These are phyloP conservation scores for Cyclotella cryptica DNA, from an alignment of 108 stramenopile genomes.

Conservation along the genomic window DNA sequence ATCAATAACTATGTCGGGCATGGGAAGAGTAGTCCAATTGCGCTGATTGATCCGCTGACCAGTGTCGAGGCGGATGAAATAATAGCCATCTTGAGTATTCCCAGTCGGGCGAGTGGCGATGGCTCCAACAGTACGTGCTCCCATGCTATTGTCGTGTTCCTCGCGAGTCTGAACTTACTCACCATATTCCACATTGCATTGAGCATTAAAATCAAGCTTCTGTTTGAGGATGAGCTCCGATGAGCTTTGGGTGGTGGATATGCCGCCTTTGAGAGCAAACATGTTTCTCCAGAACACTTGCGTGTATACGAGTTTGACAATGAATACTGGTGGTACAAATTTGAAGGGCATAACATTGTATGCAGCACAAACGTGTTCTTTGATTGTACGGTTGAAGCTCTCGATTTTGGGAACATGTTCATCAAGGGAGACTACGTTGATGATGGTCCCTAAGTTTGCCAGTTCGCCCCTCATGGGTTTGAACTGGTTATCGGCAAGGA, in stretches of 20 bases:
- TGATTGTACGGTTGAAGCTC: too few relatives aligned
- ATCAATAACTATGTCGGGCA: not conserved
- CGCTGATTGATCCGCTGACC: not conserved
- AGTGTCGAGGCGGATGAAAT: not conserved
- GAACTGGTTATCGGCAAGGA: too few relatives aligned
- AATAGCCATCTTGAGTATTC: not conserved
- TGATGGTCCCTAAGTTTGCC: too few relatives aligned
- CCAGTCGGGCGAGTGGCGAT: not conserved
- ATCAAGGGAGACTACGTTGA: too few relatives aligned
- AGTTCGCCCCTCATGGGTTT: too few relatives aligned
- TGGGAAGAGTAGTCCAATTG: not conserved
- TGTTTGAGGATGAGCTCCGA: constrained; percentile 20
- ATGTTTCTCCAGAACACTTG: constrained; percentile 38
- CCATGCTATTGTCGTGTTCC: constrained; percentile 14
- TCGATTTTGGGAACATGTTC: too few relatives aligned
- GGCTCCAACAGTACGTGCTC: not conserved
- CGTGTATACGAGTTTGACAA: too few relatives aligned
- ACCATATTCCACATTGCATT: constrained; percentile 44
- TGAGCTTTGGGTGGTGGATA: constrained; percentile 37
- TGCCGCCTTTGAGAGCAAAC: constrained; percentile 17
- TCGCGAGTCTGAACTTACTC: constrained; percentile 56
- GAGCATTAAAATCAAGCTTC: constrained; percentile 1
- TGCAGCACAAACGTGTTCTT: too few relatives aligned
- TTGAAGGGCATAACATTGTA: too few relatives aligned
- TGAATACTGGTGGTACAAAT: too few relatives aligned